Percentiles rank a stretch among this genome's conserved stretches.
Evolutionary conservation across 2,329 filamentous ascomycete species (phyloP).

Genomic region (Exophiala mesophila): DNA sequence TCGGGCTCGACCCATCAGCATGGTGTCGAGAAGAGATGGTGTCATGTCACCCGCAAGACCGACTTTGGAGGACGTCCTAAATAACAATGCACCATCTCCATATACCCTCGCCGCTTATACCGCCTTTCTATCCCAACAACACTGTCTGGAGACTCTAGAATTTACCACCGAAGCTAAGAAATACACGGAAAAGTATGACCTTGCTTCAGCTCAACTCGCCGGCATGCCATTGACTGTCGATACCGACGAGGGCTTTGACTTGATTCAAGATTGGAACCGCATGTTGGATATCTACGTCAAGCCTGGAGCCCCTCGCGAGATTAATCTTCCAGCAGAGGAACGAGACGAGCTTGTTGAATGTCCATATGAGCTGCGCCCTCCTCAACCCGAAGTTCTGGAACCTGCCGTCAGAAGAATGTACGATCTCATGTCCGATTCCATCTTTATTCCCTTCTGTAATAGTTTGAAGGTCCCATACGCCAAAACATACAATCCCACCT

Average conservation of each 20-base stretch:
- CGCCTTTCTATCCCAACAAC: conserved; percentile 93
- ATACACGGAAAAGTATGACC: conserved; percentile 65
- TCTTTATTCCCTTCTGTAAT: conserved; percentile 87
- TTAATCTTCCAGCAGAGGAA: conserved; percentile 83
- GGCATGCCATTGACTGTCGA: conserved; percentile 47
- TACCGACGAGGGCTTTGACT: conserved; percentile 58
- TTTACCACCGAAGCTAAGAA: conserved; percentile 92
- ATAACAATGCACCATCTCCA: conserved; percentile 77
- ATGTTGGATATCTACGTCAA: conserved; percentile 86
- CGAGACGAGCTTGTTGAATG: conserved; percentile 72
- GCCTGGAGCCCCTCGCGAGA: conserved; percentile 77
- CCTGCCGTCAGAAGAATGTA: conserved; percentile 83
- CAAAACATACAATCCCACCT: conserved; percentile 37
- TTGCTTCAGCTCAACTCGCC: conserved; percentile 48
- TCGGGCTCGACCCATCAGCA: conserved; percentile 41
- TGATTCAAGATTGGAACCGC: conserved; percentile 79
- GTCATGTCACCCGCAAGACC: conserved; percentile 53
- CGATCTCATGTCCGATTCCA: conserved; percentile 96
- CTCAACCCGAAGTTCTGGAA: conserved; percentile 72
- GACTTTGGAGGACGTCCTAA: conserved; percentile 78
- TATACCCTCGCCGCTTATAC: conserved; percentile 92
- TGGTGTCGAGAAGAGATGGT: conserved; percentile 37
- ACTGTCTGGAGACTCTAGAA: conserved; percentile 92
- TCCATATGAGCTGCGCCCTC: conserved; percentile 53
- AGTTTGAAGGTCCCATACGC: conserved; percentile 49